Percentiles rank a stretch among this genome's conserved stretches.
Conservation (phyloP, 495 filamentous ascomycete species). For the Venustampulla echinocandica region DNA sequence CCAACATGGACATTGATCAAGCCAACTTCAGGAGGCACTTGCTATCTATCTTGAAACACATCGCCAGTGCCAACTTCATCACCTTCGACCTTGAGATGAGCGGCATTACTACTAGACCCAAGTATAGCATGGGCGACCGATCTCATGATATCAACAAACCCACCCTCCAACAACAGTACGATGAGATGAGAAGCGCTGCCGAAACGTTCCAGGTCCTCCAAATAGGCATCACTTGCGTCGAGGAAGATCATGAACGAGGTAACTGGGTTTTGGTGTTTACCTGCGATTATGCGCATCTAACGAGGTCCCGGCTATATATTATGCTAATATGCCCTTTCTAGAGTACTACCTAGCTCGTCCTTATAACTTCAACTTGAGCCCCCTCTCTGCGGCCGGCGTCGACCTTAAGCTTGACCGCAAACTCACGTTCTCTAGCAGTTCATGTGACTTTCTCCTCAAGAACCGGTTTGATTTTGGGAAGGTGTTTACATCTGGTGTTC, state of each 20-base stretch:
- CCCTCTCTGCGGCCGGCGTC: slow-evolving; percentile 27
- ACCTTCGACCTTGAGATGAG: slow-evolving; percentile 68
- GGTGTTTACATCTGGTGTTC: slow-evolving; percentile 50
- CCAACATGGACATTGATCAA: slow-evolving; percentile 54
- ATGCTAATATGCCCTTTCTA: slow-evolving; percentile 13
- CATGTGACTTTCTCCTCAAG: slow-evolving; percentile 53
- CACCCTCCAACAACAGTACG: slow-evolving; percentile 57
- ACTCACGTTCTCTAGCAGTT: slow-evolving; percentile 33
- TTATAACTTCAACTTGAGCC: slow-evolving; percentile 61
- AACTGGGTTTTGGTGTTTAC: slow-evolving; percentile 1
- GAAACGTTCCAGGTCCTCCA: slow-evolving; percentile 67
- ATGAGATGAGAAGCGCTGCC: slow-evolving; percentile 54
- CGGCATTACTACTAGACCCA: neutral
- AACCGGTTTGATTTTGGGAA: slow-evolving; percentile 55
- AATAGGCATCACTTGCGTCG: slow-evolving; percentile 61
- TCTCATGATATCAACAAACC: slow-evolving; percentile 14
- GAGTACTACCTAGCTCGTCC: slow-evolving; percentile 52
- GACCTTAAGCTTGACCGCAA: slow-evolving; percentile 29
- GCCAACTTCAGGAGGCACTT: slow-evolving; percentile 46
- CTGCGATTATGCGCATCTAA: neutral
- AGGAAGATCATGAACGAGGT: slow-evolving; percentile 43
- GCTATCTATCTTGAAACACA: slow-evolving; percentile 48
- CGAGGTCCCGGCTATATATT: slow-evolving; percentile 10
- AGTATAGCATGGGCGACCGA: neutral
- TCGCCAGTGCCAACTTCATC: slow-evolving; percentile 57